Evolutionary conservation across 768 basidiomycete genomes (phyloP).

Genomic region (Favolaschia claudopus): DNA sequence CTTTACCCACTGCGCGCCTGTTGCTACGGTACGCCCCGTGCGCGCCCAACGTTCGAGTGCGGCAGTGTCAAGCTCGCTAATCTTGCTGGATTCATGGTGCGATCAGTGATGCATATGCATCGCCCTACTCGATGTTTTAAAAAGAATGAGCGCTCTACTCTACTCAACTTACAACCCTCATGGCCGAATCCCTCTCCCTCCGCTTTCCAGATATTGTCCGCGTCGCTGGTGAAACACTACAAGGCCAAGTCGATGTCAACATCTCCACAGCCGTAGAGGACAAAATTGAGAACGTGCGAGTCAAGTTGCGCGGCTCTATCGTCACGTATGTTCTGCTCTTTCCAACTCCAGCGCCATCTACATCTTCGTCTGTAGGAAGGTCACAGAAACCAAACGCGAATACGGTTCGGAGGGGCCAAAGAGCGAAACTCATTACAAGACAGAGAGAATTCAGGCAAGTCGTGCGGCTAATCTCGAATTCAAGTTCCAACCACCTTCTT

Average conservation of each 20-base stretch:
- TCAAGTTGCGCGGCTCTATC: constrained; percentile 25
- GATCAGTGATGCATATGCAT: background rate
- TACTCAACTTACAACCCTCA: background rate
- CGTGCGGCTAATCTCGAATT: too few relatives aligned
- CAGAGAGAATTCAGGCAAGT: too few relatives aligned
- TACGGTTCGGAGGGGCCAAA: background rate
- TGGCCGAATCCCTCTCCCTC: constrained; percentile 18
- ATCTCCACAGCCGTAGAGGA: constrained; percentile 7
- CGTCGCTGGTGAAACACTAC: constrained; percentile 24
- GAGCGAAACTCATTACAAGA: constrained; percentile 16
- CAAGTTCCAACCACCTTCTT: background rate
- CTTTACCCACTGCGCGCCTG: too few relatives aligned
- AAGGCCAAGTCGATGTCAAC: constrained; percentile 23
- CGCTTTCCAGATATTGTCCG: constrained; percentile 21
- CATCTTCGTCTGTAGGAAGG: background rate
- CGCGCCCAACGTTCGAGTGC: too few relatives aligned
- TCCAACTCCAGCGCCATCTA: background rate
- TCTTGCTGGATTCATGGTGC: background rate
- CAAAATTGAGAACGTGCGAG: constrained; percentile 22
- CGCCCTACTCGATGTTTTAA: background rate
- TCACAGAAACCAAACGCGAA: constrained; percentile 12
- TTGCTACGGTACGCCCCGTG: too few relatives aligned
- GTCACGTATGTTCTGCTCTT: constrained; percentile 12
- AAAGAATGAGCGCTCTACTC: background rate
- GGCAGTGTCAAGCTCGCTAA: too few relatives aligned